Conservation (phyloP, 306 rosid genomes). For the Cucurbita pepo region DNA sequence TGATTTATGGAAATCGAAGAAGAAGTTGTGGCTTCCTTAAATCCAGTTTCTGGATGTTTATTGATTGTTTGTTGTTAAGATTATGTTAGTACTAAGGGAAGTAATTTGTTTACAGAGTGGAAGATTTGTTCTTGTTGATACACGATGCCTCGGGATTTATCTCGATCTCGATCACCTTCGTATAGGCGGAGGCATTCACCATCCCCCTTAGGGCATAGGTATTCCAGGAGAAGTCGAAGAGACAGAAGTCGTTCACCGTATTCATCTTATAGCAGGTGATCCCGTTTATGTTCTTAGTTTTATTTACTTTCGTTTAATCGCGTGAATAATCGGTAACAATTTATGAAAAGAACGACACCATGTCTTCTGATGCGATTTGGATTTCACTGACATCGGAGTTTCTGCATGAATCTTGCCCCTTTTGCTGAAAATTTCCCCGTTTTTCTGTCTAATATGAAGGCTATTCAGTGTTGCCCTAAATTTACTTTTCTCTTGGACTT, state of each 20-base stretch:
- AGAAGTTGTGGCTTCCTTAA: background rate
- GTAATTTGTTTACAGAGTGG: constrained; percentile 1
- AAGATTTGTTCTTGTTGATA: background rate
- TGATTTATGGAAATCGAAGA: background rate
- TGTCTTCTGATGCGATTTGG: constrained; percentile 19
- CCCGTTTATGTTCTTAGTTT: constrained; percentile 29
- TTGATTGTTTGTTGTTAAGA: background rate
- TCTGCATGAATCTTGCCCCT: constrained; percentile 19
- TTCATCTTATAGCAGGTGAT: constrained; percentile 78
- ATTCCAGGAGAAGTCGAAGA: constrained; percentile 64
- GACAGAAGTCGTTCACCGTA: constrained; percentile 80
- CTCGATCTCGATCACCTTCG: constrained; percentile 75
- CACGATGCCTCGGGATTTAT: constrained; percentile 81
- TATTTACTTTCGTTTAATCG: constrained; percentile 14
- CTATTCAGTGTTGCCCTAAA: background rate
- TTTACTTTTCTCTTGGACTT: background rate
- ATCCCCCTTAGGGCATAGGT: constrained; percentile 55
- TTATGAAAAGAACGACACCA: constrained; percentile 11
- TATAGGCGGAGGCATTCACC: constrained; percentile 72
- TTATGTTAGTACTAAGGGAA: background rate
- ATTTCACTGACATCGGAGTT: constrained; percentile 17
- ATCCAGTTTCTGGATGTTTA: background rate
- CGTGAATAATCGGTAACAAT: constrained; percentile 1
- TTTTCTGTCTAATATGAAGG: constrained; percentile 5
- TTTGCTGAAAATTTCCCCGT: background rate